Conservation (phyloP, 1,139 yeast species). For the Debaryomyces nepalensis region DNA sequence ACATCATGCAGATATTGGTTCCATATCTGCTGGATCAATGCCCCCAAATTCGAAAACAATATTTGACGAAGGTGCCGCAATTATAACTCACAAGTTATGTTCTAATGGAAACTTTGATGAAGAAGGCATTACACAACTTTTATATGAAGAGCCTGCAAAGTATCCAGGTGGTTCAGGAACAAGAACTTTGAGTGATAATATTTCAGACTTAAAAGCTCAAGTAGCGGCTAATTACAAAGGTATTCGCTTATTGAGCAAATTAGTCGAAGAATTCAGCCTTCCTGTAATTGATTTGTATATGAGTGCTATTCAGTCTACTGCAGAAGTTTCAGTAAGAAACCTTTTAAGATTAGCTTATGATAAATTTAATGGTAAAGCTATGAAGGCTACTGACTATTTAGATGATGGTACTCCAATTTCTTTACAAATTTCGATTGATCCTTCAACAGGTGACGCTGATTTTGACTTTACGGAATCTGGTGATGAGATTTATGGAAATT, state of each 20-base stretch:
- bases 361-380: slow-evolving; percentile 40
- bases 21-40: slow-evolving; percentile 52
- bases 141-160: slow-evolving; percentile 49
- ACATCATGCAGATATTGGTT: slow-evolving; percentile 54
- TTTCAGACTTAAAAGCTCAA: slow-evolving; percentile 50
- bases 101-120: slow-evolving; percentile 45
- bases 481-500: slow-evolving; percentile 48
- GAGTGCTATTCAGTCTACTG: slow-evolving; percentile 49
- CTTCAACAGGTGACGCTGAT: slow-evolving; percentile 40
- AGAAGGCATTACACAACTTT: slow-evolving; percentile 40
- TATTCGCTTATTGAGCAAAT: slow-evolving; percentile 34
- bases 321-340: slow-evolving; percentile 46
- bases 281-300: slow-evolving; percentile 45
- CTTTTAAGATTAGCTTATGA: slow-evolving; percentile 40
- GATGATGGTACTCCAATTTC: slow-evolving; percentile 52
- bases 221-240: slow-evolving; percentile 50
- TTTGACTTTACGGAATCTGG: slow-evolving; percentile 50
- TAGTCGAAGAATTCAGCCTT: slow-evolving; percentile 37
- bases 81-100: slow-evolving; percentile 45
- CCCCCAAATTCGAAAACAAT: slow-evolving; percentile 52
- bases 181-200: slow-evolving; percentile 44
- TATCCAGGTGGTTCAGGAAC: slow-evolving; percentile 53
- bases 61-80: slow-evolving; percentile 51
- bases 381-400: slow-evolving; percentile 44
- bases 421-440: slow-evolving; percentile 38